Evolutionary conservation across 139 green algal genomes (phyloP).

Genomic region (Spirogloea muscicola): DNA sequence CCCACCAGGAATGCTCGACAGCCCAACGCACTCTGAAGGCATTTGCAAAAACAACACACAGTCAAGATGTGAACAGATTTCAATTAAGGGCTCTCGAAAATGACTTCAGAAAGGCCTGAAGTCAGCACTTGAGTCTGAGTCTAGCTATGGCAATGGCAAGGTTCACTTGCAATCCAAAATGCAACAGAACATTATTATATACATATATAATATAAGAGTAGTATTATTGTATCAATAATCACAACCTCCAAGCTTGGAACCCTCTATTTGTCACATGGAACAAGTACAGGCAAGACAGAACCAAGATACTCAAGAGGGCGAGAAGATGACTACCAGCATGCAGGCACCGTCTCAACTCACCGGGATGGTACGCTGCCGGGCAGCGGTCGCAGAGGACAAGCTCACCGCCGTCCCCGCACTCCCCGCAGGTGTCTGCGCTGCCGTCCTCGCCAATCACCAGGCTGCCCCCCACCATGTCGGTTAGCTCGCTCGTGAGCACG

Average conservation of each 20-base stretch:
- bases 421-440: slow-evolving; percentile 4
- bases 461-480: slow-evolving; percentile 4
- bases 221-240: too few relatives aligned
- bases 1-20: not conserved
- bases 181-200: too few relatives aligned
- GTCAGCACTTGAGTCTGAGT: too few relatives aligned
- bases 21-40: slow-evolving; percentile 33
- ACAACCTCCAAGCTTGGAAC: too few relatives aligned
- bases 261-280: too few relatives aligned
- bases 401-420: slow-evolving; percentile 28
- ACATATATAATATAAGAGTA: too few relatives aligned
- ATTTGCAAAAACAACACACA: not conserved
- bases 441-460: not conserved
- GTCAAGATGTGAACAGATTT: slow-evolving; percentile 1
- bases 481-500: not conserved
- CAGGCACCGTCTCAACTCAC: too few relatives aligned
- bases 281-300: not conserved
- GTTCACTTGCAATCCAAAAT: too few relatives aligned
- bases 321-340: not conserved
- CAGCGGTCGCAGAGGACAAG: slow-evolving; percentile 34
- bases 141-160: too few relatives aligned
- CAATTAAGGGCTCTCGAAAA: too few relatives aligned
- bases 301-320: not conserved
- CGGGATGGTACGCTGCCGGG: slow-evolving; percentile 31
- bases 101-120: too few relatives aligned